Evolutionary conservation across 441 rosid genomes (phyloP).

Genomic region (Jatropha podagrica): DNA sequence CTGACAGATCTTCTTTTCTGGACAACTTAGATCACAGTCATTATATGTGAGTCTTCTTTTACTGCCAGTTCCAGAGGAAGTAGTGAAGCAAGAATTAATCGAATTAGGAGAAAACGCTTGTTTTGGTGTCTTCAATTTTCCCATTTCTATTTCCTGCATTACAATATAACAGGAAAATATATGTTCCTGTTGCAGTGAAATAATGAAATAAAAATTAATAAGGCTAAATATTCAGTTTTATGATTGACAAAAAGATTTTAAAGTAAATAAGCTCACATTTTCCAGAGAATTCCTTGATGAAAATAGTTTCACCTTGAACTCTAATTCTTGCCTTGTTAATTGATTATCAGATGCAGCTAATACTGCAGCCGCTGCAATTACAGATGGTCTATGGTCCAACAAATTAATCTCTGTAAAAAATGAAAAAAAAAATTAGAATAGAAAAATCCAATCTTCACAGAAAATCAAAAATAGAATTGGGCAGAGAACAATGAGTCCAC

Average conservation of each 20-base stretch:
- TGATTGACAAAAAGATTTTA: background rate
- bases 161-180: constrained; percentile 53
- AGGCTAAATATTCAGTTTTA: background rate
- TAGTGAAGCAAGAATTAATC: constrained; percentile 21
- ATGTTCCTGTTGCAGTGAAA: constrained; percentile 56
- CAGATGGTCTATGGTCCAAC: constrained; percentile 64
- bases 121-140: constrained; percentile 49
- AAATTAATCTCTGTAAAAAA: constrained; percentile 51
- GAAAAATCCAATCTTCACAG: background rate
- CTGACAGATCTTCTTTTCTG: constrained; percentile 42
- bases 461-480: background rate
- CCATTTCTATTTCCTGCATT: constrained; percentile 58
- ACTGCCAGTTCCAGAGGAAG: constrained; percentile 36
- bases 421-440: constrained; percentile 2
- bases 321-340: constrained; percentile 55
- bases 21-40: constrained; percentile 40
- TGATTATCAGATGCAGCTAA: constrained; percentile 50
- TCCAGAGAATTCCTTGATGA: constrained; percentile 53
- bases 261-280: constrained; percentile 42
- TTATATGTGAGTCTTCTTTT: constrained; percentile 64
- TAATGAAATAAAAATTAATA: constrained; percentile 19
- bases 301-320: constrained; percentile 45
- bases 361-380: constrained; percentile 71
- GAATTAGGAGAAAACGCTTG: constrained; percentile 26
- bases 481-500: background rate